Percentiles rank a stretch among this genome's conserved stretches.
Conservation (phyloP, 352 stramenopile genomes). For the Bremia lactucae region DNA sequence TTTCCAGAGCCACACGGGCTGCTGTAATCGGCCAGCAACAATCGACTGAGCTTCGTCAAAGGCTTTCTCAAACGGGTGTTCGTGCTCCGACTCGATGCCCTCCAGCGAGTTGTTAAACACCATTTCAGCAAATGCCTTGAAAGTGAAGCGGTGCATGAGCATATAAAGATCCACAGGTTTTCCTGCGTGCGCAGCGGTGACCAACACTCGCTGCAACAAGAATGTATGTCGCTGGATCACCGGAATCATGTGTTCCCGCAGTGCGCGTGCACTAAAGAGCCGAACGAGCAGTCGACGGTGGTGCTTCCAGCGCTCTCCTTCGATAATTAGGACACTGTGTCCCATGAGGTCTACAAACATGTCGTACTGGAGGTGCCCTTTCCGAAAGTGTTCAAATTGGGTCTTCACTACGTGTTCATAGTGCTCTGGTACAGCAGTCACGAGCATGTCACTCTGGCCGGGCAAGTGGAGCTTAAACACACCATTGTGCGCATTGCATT, state of each 20-base stretch:
- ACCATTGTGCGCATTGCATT: slow-evolving; percentile 20
- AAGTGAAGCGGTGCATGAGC: slow-evolving; percentile 33
- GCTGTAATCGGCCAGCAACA: slow-evolving; percentile 13
- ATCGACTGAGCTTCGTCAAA: slow-evolving; percentile 30
- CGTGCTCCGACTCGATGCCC: slow-evolving; percentile 25
- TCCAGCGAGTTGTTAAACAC: slow-evolving; percentile 30
- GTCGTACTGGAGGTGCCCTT: slow-evolving; percentile 31
- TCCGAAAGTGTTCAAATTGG: slow-evolving; percentile 44
- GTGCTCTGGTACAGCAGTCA: slow-evolving; percentile 33
- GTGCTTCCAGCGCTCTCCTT: slow-evolving; percentile 33
- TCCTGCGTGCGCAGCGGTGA: slow-evolving; percentile 4
- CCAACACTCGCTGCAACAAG: slow-evolving; percentile 21
- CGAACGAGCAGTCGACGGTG: slow-evolving; percentile 32
- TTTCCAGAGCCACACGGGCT: slow-evolving; percentile 33
- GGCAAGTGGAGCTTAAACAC: slow-evolving; percentile 30
- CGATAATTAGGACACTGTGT: slow-evolving; percentile 33
- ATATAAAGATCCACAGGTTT: slow-evolving; percentile 28
- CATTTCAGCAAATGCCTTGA: slow-evolving; percentile 40
- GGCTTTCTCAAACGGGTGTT: slow-evolving; percentile 29
- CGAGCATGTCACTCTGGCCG: slow-evolving; percentile 24
- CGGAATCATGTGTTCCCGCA: slow-evolving; percentile 31
- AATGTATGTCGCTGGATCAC: slow-evolving; percentile 26
- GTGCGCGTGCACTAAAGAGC: slow-evolving; percentile 30
- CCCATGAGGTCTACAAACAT: slow-evolving; percentile 39
- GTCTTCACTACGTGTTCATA: slow-evolving; percentile 48